Evolutionary conservation across 2,329 filamentous ascomycete genomes (phyloP).

Genomic region (Monilinia aucupariae): DNA sequence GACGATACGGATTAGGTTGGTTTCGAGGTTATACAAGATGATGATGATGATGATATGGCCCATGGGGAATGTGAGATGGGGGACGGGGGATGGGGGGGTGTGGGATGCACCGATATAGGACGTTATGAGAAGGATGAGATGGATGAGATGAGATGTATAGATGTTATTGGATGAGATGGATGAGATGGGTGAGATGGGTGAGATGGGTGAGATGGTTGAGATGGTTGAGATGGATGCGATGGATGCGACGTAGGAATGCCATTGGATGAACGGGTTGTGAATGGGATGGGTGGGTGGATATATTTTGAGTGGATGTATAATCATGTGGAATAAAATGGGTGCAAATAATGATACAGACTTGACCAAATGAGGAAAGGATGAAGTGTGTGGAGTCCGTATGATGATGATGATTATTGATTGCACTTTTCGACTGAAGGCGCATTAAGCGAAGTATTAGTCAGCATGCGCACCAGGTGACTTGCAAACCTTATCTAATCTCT

Average conservation of each 20-base stretch:
- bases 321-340: too few species aligned
- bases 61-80: neutral
- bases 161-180: too few species aligned
- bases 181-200: neutral
- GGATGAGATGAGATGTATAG: neutral
- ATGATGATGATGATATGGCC: neutral
- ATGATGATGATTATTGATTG: too few species aligned
- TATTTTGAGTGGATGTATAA: too few species aligned
- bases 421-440: neutral
- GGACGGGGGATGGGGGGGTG: neutral
- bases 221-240: neutral
- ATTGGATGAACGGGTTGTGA: too few species aligned
- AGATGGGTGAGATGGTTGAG: neutral
- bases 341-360: neutral
- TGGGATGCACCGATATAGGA: neutral
- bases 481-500: too few species aligned
- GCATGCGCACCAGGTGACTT: too few species aligned
- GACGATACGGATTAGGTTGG: slow-evolving; percentile 8
- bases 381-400: too few species aligned
- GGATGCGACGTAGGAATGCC: too few species aligned
- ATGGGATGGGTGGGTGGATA: too few species aligned
- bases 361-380: neutral
- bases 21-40: slow-evolving; percentile 3
- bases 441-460: neutral
- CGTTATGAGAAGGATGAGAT: neutral